phyloP scores from a whole-genome alignment of 495 filamentous ascomycete species.

The Aeminium ludgeri region DNA sequence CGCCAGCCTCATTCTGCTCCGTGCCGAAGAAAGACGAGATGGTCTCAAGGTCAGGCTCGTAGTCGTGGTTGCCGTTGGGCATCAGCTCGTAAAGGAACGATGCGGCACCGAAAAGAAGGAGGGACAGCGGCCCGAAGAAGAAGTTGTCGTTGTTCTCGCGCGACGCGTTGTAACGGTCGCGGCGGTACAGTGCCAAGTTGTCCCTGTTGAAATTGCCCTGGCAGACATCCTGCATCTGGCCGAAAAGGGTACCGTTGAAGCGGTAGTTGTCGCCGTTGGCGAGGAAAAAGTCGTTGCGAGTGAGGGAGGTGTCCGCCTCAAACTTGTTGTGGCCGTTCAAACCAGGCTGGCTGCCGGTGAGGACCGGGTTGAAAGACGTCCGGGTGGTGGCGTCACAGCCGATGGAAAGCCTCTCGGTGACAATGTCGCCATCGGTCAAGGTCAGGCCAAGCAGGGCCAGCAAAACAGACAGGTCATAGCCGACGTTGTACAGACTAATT shows the following conservation, averaged over 20 bases:
- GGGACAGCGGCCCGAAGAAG: conserved; percentile 24
- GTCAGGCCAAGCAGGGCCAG: conserved; percentile 25
- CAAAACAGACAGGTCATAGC: conserved; percentile 24
- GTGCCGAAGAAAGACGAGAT: conserved; percentile 28
- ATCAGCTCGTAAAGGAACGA: conserved; percentile 30
- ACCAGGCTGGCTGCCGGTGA: conserved; percentile 26
- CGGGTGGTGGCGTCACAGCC: conserved; percentile 29
- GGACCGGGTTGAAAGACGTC: conserved; percentile 20
- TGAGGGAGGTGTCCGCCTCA: conserved; percentile 27
- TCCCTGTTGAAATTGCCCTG: conserved; percentile 21
- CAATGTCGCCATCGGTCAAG: conserved; percentile 23
- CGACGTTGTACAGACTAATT: conserved; percentile 31
- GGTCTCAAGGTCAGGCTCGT: conserved; percentile 21
- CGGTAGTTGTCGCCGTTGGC: conserved; percentile 24
- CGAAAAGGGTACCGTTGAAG: conserved; percentile 27
- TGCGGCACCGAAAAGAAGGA: conserved; percentile 27
- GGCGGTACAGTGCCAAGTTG: conserved; percentile 21
- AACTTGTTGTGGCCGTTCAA: conserved; percentile 31
- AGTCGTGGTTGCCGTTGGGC: conserved; percentile 19
- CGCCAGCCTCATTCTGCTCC: conserved; percentile 18
- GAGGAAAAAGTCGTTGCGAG: conserved; percentile 29
- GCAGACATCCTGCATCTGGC: conserved; percentile 17
- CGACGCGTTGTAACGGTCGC: conserved; percentile 25
- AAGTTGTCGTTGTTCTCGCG: conserved; percentile 23
- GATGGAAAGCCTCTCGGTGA: conserved; percentile 29